phyloP scores from a whole-genome alignment of 148 eudicot species.

The Vaccinium macrocarpon region DNA sequence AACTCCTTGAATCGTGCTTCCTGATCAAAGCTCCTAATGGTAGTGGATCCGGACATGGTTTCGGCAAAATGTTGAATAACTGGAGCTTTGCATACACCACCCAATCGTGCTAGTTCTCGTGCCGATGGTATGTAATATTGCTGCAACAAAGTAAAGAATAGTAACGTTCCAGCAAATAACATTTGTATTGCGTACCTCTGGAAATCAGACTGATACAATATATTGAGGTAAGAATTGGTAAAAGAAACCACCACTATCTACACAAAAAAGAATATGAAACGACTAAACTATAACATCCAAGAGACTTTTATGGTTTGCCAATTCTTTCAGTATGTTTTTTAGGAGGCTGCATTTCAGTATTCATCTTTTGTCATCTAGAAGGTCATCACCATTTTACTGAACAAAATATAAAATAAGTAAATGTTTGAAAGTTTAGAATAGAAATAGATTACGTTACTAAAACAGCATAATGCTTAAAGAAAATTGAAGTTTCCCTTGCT shows the following conservation, averaged over 20 bases:
- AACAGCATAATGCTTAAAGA: background rate
- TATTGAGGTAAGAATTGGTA: background rate
- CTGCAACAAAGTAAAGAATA: conserved; percentile 23
- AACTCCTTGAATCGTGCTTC: conserved; percentile 39
- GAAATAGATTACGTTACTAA: background rate
- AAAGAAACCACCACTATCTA: background rate
- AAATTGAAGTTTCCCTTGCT: background rate
- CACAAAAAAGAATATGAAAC: background rate
- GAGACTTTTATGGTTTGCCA: background rate
- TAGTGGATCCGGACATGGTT: conserved; percentile 56
- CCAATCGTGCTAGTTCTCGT: conserved; percentile 53
- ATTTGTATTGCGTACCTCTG: background rate
- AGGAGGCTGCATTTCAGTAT: background rate
- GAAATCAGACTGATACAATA: background rate
- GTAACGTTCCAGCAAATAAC: background rate
- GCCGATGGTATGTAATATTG: conserved; percentile 59
- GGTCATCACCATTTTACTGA: background rate
- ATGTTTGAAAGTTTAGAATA: background rate
- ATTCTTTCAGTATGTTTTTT: background rate
- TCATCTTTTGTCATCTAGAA: background rate
- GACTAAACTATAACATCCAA: background rate
- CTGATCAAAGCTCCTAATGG: conserved; percentile 58
- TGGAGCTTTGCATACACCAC: conserved; percentile 58
- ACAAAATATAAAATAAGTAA: background rate
- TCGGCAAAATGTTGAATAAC: conserved; percentile 61